phyloP scores from a whole-genome alignment of 441 rosid genomes.

The Capsella rubella region DNA sequence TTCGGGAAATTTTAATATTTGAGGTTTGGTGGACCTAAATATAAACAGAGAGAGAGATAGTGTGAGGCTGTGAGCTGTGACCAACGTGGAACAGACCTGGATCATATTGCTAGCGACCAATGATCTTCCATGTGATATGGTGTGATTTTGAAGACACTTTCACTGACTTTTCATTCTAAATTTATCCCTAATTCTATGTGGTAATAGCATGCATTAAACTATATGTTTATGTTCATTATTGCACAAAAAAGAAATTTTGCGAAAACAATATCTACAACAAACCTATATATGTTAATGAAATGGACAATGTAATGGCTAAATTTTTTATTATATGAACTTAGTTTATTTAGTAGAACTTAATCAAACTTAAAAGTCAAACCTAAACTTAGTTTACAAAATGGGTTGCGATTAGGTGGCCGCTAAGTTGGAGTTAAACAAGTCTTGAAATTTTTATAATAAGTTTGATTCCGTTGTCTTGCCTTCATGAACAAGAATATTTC shows the following conservation, averaged over 20 bases:
- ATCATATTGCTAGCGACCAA: no score
- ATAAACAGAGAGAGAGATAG: not conserved
- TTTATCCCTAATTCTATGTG: not conserved
- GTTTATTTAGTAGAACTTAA: not conserved
- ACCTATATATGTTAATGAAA: no score
- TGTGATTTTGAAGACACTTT: conserved; percentile 17
- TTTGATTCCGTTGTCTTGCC: conserved; percentile 27
- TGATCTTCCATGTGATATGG: conserved; percentile 36
- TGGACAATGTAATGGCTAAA: no score
- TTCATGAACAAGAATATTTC: conserved; percentile 28
- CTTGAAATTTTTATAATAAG: conserved; percentile 5
- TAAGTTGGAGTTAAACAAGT: conserved; percentile 30
- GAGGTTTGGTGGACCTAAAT: not conserved
- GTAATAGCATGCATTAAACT: no score
- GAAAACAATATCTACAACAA: no score
- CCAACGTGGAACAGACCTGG: no score
- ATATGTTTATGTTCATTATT: no score
- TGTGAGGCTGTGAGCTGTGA: no score
- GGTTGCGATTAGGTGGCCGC: conserved; percentile 32
- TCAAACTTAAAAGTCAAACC: not conserved
- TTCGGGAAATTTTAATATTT: not conserved
- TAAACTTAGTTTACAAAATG: conserved; percentile 12
- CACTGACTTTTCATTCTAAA: not conserved
- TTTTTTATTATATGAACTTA: no score
- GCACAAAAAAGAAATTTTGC: no score